Percentiles rank a stretch among this genome's conserved stretches.
phyloP scores from a whole-genome alignment of 768 basidiomycete genomes.

The Tricholoma furcatifolium region DNA sequence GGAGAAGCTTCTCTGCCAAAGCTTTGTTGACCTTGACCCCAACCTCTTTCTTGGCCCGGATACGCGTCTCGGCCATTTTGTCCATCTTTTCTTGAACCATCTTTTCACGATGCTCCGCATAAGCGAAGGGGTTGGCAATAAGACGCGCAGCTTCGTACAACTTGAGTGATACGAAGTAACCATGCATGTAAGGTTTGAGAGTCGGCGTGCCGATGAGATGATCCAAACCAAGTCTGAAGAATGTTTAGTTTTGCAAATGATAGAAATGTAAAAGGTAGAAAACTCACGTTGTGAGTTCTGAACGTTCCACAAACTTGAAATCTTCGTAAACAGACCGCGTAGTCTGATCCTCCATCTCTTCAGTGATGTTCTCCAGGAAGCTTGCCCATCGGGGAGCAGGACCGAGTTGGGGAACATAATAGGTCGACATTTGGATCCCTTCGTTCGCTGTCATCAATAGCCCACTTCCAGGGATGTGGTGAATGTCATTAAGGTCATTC shows the following conservation, averaged over 20 bases:
- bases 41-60: slow-evolving; percentile 74
- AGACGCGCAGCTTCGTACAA: slow-evolving; percentile 94
- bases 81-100: slow-evolving; percentile 87
- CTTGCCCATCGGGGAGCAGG: slow-evolving; percentile 96
- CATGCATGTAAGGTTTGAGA: slow-evolving; percentile 99
- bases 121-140: slow-evolving; percentile 95
- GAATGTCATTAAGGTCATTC: slow-evolving; percentile 84
- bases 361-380: slow-evolving; percentile 98
- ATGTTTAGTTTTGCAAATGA: slow-evolving; percentile 2
- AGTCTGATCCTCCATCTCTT: slow-evolving; percentile 94
- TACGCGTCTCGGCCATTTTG: slow-evolving; percentile 89
- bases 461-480: slow-evolving; percentile 87
- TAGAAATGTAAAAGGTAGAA: slow-evolving; percentile 1
- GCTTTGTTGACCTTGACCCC: slow-evolving; percentile 75
- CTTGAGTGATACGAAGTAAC: slow-evolving; percentile 95
- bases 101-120: slow-evolving; percentile 91
- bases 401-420: slow-evolving; percentile 94
- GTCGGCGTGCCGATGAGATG: slow-evolving; percentile 93
- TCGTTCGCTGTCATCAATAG: slow-evolving; percentile 92
- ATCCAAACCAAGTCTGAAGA: slow-evolving; percentile 81
- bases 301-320: slow-evolving; percentile 93
- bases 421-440: slow-evolving; percentile 92
- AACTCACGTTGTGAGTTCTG: slow-evolving; percentile 80
- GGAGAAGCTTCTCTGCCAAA: slow-evolving; percentile 81
- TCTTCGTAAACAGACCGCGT: slow-evolving; percentile 85